These are phyloP conservation scores for Trichocomaceae sp. DNA, from an alignment of 2,329 filamentous ascomycete species.

Conservation along the genomic window DNA sequence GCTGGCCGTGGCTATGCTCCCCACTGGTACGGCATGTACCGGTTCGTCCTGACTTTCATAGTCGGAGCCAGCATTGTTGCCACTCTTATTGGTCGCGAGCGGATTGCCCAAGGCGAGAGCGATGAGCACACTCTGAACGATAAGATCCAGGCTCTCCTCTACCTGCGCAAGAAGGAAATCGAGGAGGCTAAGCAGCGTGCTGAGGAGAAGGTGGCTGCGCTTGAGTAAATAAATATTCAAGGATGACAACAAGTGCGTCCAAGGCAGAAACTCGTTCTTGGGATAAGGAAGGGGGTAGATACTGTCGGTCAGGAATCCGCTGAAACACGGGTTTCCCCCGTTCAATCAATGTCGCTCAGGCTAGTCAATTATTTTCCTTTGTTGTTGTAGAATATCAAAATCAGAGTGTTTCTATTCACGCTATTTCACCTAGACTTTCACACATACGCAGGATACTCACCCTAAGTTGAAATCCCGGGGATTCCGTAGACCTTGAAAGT, in stretches of 20 bases:
- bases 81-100: constrained; percentile 73
- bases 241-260: background rate
- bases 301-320: constrained; percentile 1
- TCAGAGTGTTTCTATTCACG: background rate
- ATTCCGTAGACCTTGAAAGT: background rate
- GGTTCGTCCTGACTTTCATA: constrained; percentile 85
- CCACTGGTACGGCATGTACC: constrained; percentile 79
- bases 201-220: constrained; percentile 25
- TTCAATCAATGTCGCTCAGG: constrained; percentile 5
- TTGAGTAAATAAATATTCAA: constrained; percentile 10
- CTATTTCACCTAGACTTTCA: background rate
- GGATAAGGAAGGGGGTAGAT: background rate
- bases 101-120: constrained; percentile 49
- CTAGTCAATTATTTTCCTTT: constrained; percentile 13
- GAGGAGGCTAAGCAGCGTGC: constrained; percentile 37
- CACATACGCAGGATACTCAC: background rate
- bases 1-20: constrained; percentile 71
- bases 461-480: too few relatives aligned
- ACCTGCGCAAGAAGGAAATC: constrained; percentile 41
- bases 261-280: background rate
- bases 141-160: constrained; percentile 49
- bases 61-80: constrained; percentile 76
- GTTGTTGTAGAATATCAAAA: constrained; percentile 13
- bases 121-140: constrained; percentile 39
- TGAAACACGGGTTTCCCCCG: background rate